Evolutionary conservation across 768 basidiomycete genomes (phyloP).

Genomic region (Paxillus involutus): DNA sequence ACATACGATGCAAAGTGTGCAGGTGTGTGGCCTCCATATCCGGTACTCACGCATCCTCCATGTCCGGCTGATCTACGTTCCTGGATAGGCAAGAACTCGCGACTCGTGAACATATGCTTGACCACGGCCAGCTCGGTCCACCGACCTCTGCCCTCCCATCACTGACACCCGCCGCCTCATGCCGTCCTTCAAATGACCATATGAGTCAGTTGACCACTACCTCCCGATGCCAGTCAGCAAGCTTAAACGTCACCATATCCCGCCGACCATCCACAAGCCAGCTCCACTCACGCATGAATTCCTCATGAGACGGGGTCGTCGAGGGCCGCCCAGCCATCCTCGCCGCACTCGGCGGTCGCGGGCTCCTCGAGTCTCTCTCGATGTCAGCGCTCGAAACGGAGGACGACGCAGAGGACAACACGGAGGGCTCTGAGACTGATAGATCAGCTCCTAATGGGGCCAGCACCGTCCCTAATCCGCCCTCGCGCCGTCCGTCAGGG

Average conservation of each 20-base stretch:
- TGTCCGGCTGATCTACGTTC: neutral
- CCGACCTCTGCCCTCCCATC: conserved; percentile 52
- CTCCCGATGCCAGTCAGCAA: conserved; percentile 21
- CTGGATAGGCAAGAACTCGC: conserved; percentile 73
- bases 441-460: conserved; percentile 7
- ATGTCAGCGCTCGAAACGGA: conserved; percentile 56
- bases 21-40: conserved; percentile 42
- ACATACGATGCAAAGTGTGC: conserved; percentile 93
- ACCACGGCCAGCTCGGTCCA: conserved; percentile 79
- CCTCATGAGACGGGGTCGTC: conserved; percentile 10
- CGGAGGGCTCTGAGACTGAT: conserved; percentile 21
- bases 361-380: conserved; percentile 42
- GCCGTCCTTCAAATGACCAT: conserved; percentile 36
- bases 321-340: conserved; percentile 24
- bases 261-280: conserved; percentile 26
- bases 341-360: conserved; percentile 27
- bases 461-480: neutral
- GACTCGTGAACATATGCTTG: conserved; percentile 89
- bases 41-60: neutral
- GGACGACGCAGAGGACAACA: conserved; percentile 42
- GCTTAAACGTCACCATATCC: conserved; percentile 30
- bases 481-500: conserved; percentile 10
- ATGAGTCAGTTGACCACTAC: conserved; percentile 7
- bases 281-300: conserved; percentile 22
- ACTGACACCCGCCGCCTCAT: conserved; percentile 48